Conservation (phyloP, 768 basidiomycete genomes). For the Mycena latifolia region DNA sequence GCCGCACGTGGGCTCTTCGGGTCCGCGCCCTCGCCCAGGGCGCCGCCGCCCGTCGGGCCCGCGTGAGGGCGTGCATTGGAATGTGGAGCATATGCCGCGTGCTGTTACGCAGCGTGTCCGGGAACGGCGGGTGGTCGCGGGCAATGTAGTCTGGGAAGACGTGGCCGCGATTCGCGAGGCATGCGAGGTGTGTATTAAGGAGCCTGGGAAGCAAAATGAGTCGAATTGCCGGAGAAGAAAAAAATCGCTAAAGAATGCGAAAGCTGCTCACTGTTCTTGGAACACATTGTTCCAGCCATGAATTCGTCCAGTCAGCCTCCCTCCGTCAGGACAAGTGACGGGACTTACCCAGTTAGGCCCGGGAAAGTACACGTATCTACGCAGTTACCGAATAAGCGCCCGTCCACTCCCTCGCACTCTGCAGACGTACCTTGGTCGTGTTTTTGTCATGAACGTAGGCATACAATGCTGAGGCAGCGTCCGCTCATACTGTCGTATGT, state of each 20-base stretch:
- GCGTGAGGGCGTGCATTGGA: constrained; percentile 33
- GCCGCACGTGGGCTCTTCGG: constrained; percentile 10
- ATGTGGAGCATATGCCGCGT: constrained; percentile 23
- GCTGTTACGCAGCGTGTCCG: constrained; percentile 21
- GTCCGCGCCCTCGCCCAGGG: neutral
- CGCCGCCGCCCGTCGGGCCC: constrained; percentile 32
- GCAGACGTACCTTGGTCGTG: constrained; percentile 6
- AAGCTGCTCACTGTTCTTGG: constrained; percentile 20
- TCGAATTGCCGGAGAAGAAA: too few species aligned
- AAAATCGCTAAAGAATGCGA: neutral
- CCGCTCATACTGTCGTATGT: constrained; percentile 21
- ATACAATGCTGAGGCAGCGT: constrained; percentile 25
- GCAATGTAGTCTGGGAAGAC: constrained; percentile 33
- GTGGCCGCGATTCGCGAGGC: constrained; percentile 29
- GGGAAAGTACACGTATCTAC: constrained; percentile 29
- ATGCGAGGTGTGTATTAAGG: constrained; percentile 33
- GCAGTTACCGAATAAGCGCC: neutral
- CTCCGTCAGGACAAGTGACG: too few species aligned
- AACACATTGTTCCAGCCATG: constrained; percentile 28
- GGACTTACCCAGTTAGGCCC: constrained; percentile 20
- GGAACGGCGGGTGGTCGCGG: constrained; percentile 27
- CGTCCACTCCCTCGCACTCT: neutral
- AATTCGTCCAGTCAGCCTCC: neutral
- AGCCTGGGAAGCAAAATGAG: constrained; percentile 9
- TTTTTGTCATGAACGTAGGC: neutral